A percentile compares a stretch with the other conserved stretches of the same genome.
Evolutionary conservation across 768 basidiomycete species (phyloP).

Genomic region (Pleurotus sapidus): DNA sequence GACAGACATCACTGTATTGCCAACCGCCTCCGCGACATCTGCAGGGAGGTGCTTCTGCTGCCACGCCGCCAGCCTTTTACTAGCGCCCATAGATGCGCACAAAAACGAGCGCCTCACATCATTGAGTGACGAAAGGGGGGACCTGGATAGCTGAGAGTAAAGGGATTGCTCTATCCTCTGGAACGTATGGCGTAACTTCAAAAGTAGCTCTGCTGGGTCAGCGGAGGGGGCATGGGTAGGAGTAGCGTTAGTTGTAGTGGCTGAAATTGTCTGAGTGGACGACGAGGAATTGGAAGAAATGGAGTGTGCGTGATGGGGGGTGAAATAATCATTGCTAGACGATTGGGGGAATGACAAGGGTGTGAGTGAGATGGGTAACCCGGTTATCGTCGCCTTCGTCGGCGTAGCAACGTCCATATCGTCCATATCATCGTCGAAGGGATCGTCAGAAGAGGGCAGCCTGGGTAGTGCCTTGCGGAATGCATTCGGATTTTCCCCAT

Average conservation of each 20-base stretch:
- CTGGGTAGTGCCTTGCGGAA: constrained; percentile 53
- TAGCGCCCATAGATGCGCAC: constrained; percentile 48
- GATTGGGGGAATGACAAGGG: constrained; percentile 8
- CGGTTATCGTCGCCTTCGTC: constrained; percentile 17
- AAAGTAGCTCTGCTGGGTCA: constrained; percentile 38
- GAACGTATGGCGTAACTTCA: constrained; percentile 51
- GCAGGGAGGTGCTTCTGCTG: constrained; percentile 56
- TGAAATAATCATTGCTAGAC: constrained; percentile 8
- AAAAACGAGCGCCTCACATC: constrained; percentile 60
- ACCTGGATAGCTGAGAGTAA: constrained; percentile 50
- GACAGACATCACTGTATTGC: constrained; percentile 17
- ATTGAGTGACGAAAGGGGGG: constrained; percentile 47
- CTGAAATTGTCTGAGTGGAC: background rate
- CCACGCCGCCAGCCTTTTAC: constrained; percentile 58
- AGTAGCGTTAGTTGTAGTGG: constrained; percentile 1
- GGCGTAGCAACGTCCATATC: constrained; percentile 2
- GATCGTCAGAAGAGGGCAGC: constrained; percentile 55
- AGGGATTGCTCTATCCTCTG: constrained; percentile 57
- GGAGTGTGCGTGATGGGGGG: background rate
- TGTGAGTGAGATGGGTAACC: background rate
- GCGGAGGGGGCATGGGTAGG: background rate
- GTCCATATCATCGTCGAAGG: constrained; percentile 32
- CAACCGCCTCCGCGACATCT: constrained; percentile 18
- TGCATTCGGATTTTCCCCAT: constrained; percentile 21
- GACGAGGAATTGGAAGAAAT: background rate